phyloP scores from a whole-genome alignment of 1,284 basidiomycete genomes.

The Trichosporon inkin region DNA sequence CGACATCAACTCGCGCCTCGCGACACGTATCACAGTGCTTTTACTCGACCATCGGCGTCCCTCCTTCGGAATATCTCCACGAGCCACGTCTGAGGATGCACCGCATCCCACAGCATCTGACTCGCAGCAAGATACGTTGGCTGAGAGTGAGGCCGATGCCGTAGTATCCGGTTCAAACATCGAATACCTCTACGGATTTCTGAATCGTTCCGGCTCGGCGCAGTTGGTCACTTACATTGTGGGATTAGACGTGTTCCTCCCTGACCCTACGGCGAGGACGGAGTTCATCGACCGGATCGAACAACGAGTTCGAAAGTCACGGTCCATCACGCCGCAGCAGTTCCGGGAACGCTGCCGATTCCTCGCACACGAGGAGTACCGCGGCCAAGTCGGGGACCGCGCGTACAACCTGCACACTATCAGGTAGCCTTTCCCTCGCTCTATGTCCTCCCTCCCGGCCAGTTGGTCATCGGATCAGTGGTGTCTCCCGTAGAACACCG shows the following conservation, averaged over 20 bases:
- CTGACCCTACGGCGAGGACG: neutral
- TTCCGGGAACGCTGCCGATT: neutral
- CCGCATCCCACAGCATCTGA: too few relatives aligned
- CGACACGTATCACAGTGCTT: neutral
- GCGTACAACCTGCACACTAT: neutral
- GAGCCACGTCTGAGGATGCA: too few relatives aligned
- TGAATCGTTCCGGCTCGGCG: neutral
- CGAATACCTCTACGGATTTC: neutral
- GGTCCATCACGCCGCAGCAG: neutral
- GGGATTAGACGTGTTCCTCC: neutral
- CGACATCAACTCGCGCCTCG: neutral
- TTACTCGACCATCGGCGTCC: neutral
- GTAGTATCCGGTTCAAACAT: neutral
- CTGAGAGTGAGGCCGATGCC: neutral
- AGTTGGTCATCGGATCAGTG: too few relatives aligned
- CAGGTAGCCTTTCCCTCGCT: neutral
- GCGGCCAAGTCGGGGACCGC: neutral
- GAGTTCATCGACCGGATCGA: neutral
- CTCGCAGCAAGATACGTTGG: too few relatives aligned
- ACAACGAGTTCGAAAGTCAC: neutral
- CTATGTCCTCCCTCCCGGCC: too few relatives aligned
- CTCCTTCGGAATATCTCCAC: too few relatives aligned
- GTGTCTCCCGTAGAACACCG: too few relatives aligned
- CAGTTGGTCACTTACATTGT: neutral
- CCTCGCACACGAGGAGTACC: neutral